Evolutionary conservation across 164 flowering plant species (phyloP).

Genomic region (Magnolia changhungtana): DNA sequence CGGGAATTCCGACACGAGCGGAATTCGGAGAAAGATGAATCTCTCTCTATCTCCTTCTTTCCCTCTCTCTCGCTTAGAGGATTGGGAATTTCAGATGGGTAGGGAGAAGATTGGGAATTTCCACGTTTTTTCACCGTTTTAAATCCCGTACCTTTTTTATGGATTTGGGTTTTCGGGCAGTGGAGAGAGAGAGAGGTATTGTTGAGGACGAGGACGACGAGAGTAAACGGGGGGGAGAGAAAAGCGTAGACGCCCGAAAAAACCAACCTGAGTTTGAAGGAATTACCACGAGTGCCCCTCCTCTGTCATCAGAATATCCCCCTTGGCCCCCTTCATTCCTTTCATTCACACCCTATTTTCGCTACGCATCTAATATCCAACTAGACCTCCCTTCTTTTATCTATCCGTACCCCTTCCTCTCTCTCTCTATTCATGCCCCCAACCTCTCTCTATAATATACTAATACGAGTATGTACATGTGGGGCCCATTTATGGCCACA

Average conservation of each 20-base stretch:
- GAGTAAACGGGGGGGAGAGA: slow-evolving; percentile 8
- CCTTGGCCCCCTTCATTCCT: not conserved
- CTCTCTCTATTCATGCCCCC: too few species aligned
- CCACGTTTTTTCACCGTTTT: not conserved
- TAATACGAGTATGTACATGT: too few species aligned
- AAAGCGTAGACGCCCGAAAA: slow-evolving; percentile 3
- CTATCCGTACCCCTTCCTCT: too few species aligned
- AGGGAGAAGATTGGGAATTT: not conserved
- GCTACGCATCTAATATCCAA: too few species aligned
- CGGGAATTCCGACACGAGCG: not conserved
- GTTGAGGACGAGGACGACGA: slow-evolving; percentile 10
- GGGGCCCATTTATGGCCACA: too few species aligned
- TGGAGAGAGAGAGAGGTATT: not conserved
- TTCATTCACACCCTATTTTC: not conserved
- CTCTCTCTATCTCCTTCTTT: not conserved
- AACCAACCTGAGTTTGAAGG: not conserved
- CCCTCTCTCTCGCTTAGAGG: too few species aligned
- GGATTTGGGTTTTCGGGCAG: slow-evolving; percentile 9
- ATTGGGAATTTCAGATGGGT: not conserved
- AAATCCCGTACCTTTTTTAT: slow-evolving; percentile 1
- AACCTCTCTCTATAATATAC: too few species aligned
- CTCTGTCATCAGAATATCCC: not conserved
- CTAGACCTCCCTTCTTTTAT: too few species aligned
- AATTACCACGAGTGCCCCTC: not conserved
- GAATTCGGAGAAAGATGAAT: not conserved